Evolutionary conservation across 805 yeast species (phyloP).

Genomic region (Vanderwaltozyma verrucispora): DNA sequence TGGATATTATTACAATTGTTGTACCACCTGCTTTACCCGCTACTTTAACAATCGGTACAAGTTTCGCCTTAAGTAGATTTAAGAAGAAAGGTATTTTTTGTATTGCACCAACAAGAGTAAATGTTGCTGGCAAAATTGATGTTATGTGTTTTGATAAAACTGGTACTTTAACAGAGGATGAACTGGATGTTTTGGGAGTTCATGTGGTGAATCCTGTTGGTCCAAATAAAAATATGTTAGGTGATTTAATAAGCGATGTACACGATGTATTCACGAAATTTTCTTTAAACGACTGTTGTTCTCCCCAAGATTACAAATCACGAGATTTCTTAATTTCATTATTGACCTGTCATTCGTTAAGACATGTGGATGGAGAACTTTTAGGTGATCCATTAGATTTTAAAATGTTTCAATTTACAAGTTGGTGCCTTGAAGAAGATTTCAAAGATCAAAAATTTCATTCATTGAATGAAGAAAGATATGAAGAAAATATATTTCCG

Average conservation of each 20-base stretch:
- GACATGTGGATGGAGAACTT: slow-evolving; percentile 64
- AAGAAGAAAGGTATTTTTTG: slow-evolving; percentile 66
- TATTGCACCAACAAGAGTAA: slow-evolving; percentile 88
- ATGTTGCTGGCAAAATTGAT: slow-evolving; percentile 92
- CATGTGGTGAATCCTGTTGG: slow-evolving; percentile 26
- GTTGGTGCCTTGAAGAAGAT: slow-evolving; percentile 68
- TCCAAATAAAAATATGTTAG: slow-evolving; percentile 16
- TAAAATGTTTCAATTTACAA: slow-evolving; percentile 87
- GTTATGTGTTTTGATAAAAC: slow-evolving; percentile 92
- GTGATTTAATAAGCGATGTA: slow-evolving; percentile 17
- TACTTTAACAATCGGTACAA: slow-evolving; percentile 91
- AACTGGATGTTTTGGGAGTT: slow-evolving; percentile 76
- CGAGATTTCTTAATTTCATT: slow-evolving; percentile 30
- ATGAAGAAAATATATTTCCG: slow-evolving; percentile 31
- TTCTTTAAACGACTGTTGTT: slow-evolving; percentile 23
- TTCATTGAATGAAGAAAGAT: slow-evolving; percentile 31
- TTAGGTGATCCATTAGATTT: slow-evolving; percentile 91
- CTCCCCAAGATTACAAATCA: slow-evolving; percentile 21
- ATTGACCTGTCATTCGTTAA: slow-evolving; percentile 76
- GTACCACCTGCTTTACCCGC: slow-evolving; percentile 99
- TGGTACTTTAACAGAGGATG: slow-evolving; percentile 96
- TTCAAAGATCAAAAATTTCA: slow-evolving; percentile 32
- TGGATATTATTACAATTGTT: slow-evolving; percentile 90
- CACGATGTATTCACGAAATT: slow-evolving; percentile 19
- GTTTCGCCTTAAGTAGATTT: slow-evolving; percentile 75